These are phyloP conservation scores for Artemisia argyi DNA, from an alignment of 129 eudicot species.

Conservation along the genomic window DNA sequence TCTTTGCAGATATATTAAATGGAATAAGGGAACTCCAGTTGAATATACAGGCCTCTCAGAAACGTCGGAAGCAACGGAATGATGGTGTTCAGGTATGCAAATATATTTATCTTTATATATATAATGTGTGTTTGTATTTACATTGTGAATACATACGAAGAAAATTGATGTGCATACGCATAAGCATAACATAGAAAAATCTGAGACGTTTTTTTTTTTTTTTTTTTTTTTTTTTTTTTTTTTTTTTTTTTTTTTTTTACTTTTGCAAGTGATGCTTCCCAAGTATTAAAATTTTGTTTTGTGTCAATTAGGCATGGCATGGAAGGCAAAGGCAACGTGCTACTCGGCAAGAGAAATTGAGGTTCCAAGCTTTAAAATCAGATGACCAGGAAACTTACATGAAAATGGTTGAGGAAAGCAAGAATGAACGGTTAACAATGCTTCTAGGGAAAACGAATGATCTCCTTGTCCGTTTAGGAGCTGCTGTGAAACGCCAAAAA, in stretches of 20 bases:
- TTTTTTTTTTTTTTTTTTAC: no score
- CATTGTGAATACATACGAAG: no score
- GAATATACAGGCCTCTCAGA: constrained; percentile 86
- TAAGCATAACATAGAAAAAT: background rate
- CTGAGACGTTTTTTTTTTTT: background rate
- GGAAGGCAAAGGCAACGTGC: constrained; percentile 99
- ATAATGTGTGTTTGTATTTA: background rate
- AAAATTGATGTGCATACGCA: no score
- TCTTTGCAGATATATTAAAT: constrained; percentile 91
- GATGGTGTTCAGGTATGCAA: constrained; percentile 85
- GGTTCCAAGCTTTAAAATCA: constrained; percentile 92
- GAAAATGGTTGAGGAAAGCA: constrained; percentile 99
- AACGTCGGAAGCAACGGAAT: constrained; percentile 86
- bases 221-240: no score
- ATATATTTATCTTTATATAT: background rate
- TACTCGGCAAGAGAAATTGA: constrained; percentile 83
- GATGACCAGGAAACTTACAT: constrained; percentile 99
- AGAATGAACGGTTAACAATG: constrained; percentile 92
- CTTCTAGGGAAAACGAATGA: constrained; percentile 96
- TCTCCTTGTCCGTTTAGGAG: constrained; percentile 92
- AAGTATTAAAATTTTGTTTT: constrained; percentile 5
- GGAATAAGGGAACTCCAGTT: constrained; percentile 84
- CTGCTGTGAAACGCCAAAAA: constrained; percentile 98
- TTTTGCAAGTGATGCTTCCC: constrained; percentile 10
- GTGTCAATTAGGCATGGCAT: constrained; percentile 81